Evolutionary conservation across 768 basidiomycete genomes (phyloP).

Genomic region (Pleurotus salmoneostramineus): DNA sequence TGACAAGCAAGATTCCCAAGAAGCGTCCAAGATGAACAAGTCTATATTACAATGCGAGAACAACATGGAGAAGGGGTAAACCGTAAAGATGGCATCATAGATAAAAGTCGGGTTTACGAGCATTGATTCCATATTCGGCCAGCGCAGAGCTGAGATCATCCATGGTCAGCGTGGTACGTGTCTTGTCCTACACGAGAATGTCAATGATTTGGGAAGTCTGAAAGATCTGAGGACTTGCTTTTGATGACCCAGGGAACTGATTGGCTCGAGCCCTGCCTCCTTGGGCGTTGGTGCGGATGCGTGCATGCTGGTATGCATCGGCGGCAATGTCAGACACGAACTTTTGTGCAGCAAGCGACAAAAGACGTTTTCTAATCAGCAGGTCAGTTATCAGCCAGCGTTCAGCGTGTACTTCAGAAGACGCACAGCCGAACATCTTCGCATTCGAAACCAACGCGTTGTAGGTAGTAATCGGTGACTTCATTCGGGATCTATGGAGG

Average conservation of each 20-base stretch:
- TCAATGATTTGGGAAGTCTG: not conserved
- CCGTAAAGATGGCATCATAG: constrained; percentile 39
- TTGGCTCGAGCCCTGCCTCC: constrained; percentile 67
- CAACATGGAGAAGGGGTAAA: not conserved
- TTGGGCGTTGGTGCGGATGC: constrained; percentile 86
- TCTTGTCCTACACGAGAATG: constrained; percentile 61
- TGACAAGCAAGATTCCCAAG: too few species aligned
- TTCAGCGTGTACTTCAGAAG: not conserved
- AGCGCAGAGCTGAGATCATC: constrained; percentile 93
- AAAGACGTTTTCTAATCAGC: constrained; percentile 74
- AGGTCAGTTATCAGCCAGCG: not conserved
- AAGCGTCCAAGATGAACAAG: too few species aligned
- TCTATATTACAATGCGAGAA: not conserved
- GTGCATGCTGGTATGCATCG: constrained; percentile 97
- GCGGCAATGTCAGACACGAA: constrained; percentile 96
- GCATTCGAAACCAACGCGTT: constrained; percentile 93
- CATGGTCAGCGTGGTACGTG: constrained; percentile 93
- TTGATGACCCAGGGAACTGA: constrained; percentile 60
- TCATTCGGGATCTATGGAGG: constrained; percentile 85
- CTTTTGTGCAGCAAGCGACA: constrained; percentile 95
- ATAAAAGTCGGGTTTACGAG: constrained; percentile 93
- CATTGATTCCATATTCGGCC: constrained; percentile 93
- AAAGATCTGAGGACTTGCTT: constrained; percentile 40
- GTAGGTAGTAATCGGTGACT: constrained; percentile 96
- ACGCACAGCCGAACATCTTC: constrained; percentile 88